Base-by-base conservation (phyloP, 371 early-diverging fungal genomes). In the Lichtheimia ramosa region DNA sequence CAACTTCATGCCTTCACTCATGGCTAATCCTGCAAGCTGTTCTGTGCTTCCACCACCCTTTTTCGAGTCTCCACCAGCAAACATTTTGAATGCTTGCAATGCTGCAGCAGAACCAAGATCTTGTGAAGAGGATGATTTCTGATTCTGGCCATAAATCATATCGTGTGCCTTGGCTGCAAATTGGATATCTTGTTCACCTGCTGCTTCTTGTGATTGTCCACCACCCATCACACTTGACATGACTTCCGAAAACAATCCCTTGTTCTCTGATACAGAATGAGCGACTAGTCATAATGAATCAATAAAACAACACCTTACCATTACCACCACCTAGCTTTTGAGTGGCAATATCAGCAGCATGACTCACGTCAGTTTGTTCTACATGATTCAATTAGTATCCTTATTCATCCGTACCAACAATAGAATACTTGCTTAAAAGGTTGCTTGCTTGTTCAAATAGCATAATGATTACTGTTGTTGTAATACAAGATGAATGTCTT, bases 1-100 rank as follows among this genome's bases (percentile, higher is more conserved):
- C 7, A 80, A 62, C 27, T 80, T 80, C 68, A 67, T 74, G 34
- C 70, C 81, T 67, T 80, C 81, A 54, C 77, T 70, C 81, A 80
- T 80, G 43, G 81, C 81, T 56, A 80, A 61, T 48, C 77, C 81
- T 20, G 74, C 58, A 23, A 80, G 52, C 39, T 74, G 56, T 24
- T 61, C 67, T n/a, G 69, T 63, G 10, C 64, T 53, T 13, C 61
- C 63, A 12, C 71, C 68, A 25, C 67, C 55, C 43, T 63, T 56
- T 16, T 63, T 66, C 24, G 60, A 51, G n/a, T 65, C 65, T n/a
- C 71, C 66, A 15, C 73, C 66, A 54, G 71, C 59, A 62, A 77
- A 77, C 71, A 73, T 70, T 61, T 77, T 74, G 64, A 80, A 75
- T 41, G 81, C 81, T 57, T 80, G 75, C 65, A 80, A 57, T 43